These are phyloP conservation scores for Lactarius psammicola DNA, from an alignment of 768 basidiomycete species.

Conservation along the genomic window DNA sequence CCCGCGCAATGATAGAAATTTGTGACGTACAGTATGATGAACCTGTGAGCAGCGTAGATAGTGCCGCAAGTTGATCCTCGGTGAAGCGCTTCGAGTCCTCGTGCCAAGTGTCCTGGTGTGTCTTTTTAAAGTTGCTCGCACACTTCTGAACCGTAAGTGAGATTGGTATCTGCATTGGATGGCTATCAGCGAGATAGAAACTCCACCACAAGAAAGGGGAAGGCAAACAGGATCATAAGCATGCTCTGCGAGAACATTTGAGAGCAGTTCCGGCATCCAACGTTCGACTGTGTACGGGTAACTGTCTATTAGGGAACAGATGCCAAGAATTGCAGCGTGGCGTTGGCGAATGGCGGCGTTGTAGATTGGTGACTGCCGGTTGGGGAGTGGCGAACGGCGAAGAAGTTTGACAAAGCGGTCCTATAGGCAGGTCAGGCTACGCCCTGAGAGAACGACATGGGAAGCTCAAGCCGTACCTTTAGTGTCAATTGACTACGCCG, in stretches of 20 bases:
- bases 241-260: constrained; percentile 75
- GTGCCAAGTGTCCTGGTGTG: constrained; percentile 87
- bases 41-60: constrained; percentile 82
- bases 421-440: constrained; percentile 40
- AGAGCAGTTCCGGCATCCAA: constrained; percentile 87
- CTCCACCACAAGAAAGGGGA: not conserved
- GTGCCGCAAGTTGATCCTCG: constrained; percentile 76
- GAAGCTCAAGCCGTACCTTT: constrained; percentile 47
- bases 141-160: constrained; percentile 80
- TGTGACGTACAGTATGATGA: constrained; percentile 71
- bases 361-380: constrained; percentile 62
- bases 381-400: constrained; percentile 63
- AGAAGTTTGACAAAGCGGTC: constrained; percentile 79
- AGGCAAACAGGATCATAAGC: constrained; percentile 72
- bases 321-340: constrained; percentile 91
- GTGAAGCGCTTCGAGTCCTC: constrained; percentile 84
- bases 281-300: constrained; percentile 95
- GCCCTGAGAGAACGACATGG: constrained; percentile 31
- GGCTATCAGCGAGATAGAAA: constrained; percentile 19
- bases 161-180: constrained; percentile 61
- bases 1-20: not conserved
- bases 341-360: constrained; percentile 69
- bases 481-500: constrained; percentile 71
- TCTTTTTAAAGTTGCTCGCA: constrained; percentile 76
- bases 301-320: constrained; percentile 89